These are phyloP conservation scores for Globisporangium cederbergense DNA, from an alignment of 352 stramenopile species.

Conservation along the genomic window DNA sequence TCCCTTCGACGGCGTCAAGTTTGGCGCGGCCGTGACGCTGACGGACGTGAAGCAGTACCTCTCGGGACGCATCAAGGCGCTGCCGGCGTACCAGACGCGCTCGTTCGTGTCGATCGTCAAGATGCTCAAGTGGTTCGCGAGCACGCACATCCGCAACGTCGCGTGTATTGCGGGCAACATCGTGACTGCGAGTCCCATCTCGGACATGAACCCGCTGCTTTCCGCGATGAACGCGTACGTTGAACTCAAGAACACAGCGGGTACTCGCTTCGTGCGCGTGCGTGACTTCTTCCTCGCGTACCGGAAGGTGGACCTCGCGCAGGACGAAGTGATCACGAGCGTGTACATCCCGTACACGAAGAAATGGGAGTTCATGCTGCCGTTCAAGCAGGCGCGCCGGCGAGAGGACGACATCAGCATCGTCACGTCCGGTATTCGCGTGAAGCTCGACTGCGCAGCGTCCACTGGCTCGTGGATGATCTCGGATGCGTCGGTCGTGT, in stretches of 20 bases:
- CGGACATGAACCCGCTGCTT: constrained; percentile 97
- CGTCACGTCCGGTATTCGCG: constrained; percentile 91
- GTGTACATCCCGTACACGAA: constrained; percentile 89
- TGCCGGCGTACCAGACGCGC: constrained; percentile 43
- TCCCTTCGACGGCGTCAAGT: constrained; percentile 59
- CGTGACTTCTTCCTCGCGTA: constrained; percentile 95
- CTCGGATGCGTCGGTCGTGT: constrained; percentile 50
- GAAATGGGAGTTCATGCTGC: constrained; percentile 91
- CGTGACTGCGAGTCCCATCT: constrained; percentile 96
- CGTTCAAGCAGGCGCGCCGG: constrained; percentile 95
- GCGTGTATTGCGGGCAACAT: constrained; percentile 95
- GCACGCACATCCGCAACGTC: constrained; percentile 96
- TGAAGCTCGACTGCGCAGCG: constrained; percentile 64
- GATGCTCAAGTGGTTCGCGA: constrained; percentile 97
- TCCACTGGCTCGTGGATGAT: constrained; percentile 79
- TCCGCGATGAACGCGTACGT: constrained; percentile 79
- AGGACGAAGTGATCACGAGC: constrained; percentile 89
- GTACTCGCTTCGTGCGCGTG: constrained; percentile 53
- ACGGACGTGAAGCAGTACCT: constrained; percentile 68
- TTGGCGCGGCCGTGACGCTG: constrained; percentile 81
- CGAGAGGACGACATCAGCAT: constrained; percentile 98
- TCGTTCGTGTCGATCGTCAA: constrained; percentile 57
- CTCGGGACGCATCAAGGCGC: constrained; percentile 27
- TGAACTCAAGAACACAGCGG: constrained; percentile 40
- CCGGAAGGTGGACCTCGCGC: constrained; percentile 87